Conservation (phyloP, 2,329 filamentous ascomycete species). For the Fusarium pseudoanthophilum region DNA sequence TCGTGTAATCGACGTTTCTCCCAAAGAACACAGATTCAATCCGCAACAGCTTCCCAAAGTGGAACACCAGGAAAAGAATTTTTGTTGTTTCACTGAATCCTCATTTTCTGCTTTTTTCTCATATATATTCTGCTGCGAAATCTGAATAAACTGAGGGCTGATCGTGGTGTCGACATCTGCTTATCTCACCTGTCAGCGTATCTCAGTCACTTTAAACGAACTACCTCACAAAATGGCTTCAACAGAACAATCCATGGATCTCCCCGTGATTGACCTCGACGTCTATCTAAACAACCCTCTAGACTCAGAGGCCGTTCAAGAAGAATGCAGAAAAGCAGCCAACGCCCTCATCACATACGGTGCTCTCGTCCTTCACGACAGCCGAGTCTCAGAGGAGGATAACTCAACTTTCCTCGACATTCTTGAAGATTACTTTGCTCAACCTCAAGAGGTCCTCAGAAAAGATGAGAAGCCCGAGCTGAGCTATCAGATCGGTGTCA, state of each 20-base stretch:
- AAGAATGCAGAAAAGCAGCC: constrained; percentile 65
- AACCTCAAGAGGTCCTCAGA: constrained; percentile 59
- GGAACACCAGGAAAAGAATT: constrained; percentile 12
- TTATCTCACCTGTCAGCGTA: background rate
- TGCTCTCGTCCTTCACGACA: constrained; percentile 69
- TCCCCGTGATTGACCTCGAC: constrained; percentile 70
- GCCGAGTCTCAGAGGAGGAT: constrained; percentile 65
- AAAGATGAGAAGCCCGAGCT: constrained; percentile 67
- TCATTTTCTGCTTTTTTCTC: background rate
- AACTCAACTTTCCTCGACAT: constrained; percentile 69
- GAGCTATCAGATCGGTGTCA: constrained; percentile 70
- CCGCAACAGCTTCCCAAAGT: constrained; percentile 35
- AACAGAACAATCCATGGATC: constrained; percentile 60
- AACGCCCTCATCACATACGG: constrained; percentile 68
- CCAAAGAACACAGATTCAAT: constrained; percentile 28
- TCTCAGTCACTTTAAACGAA: background rate
- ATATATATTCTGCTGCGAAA: background rate
- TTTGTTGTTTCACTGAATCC: constrained; percentile 11
- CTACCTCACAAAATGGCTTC: constrained; percentile 32
- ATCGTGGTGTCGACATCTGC: background rate
- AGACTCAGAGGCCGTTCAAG: constrained; percentile 56
- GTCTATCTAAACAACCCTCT: constrained; percentile 60
- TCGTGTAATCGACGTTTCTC: constrained; percentile 19
- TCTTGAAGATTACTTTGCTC: constrained; percentile 73
- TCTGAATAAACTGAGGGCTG: background rate